Evolutionary conservation across 805 yeast species (phyloP).

Genomic region (Metschnikowia arizonensis): DNA sequence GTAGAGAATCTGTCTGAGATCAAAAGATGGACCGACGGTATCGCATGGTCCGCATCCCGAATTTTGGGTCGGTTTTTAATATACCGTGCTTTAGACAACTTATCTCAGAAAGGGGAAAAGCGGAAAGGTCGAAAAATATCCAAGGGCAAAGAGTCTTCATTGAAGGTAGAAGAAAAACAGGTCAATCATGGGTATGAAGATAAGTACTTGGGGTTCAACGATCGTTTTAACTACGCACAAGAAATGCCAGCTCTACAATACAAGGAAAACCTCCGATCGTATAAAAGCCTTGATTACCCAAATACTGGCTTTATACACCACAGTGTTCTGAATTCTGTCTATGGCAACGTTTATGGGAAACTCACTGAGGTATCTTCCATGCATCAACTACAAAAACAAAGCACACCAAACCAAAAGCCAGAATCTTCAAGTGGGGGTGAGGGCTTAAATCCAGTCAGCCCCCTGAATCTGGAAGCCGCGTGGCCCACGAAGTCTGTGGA

Average conservation of each 20-base stretch:
- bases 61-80: conserved; percentile 81
- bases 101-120: conserved; percentile 35
- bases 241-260: neutral
- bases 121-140: conserved; percentile 33
- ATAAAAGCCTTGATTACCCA: neutral
- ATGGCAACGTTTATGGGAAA: neutral
- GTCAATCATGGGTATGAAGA: conserved; percentile 8
- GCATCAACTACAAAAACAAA: neutral
- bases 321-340: neutral
- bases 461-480: neutral
- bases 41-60: conserved; percentile 88
- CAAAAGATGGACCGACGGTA: conserved; percentile 96
- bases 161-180: neutral
- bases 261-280: neutral
- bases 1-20: conserved; percentile 79
- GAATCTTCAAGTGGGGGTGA: neutral
- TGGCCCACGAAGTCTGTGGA: neutral
- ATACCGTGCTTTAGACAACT: conserved; percentile 59
- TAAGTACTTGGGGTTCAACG: neutral
- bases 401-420: neutral
- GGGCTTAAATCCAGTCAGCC: neutral
- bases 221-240: neutral
- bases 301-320: neutral
- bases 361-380: neutral
- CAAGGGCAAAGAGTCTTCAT: neutral